Evolutionary conservation across 352 stramenopile genomes (phyloP).

Genomic region (Pythium plurisporium): DNA sequence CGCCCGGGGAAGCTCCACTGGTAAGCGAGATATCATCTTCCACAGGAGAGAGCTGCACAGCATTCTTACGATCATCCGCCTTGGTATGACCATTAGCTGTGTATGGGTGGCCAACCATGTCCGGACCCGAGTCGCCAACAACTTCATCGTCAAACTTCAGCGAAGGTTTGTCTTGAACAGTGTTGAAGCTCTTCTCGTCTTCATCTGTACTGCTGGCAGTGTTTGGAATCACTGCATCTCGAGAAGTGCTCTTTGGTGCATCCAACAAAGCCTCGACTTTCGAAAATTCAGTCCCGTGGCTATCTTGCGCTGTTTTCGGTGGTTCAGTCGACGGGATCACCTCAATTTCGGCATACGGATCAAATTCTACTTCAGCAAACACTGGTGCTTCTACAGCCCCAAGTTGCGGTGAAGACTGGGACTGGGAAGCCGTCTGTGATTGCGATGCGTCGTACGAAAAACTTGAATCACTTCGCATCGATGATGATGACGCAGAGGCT

Average conservation of each 20-base stretch:
- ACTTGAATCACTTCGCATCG: background rate
- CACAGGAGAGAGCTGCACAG: background rate
- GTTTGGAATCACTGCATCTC: too few species aligned
- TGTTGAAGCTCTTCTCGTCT: too few species aligned
- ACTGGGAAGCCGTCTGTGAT: constrained; percentile 6
- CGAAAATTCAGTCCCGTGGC: too few species aligned
- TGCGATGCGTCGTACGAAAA: constrained; percentile 13
- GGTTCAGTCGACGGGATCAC: background rate
- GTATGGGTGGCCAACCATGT: background rate
- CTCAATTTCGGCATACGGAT: background rate
- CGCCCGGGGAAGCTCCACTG: background rate
- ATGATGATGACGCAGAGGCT: constrained; percentile 11
- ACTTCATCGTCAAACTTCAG: constrained; percentile 13
- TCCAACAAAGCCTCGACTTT: too few species aligned
- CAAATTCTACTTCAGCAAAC: background rate
- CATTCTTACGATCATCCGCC: background rate
- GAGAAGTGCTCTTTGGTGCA: too few species aligned
- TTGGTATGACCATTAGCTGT: background rate
- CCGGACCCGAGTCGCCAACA: constrained; percentile 6
- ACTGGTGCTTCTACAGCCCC: constrained; percentile 2
- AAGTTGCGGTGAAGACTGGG: constrained; percentile 1
- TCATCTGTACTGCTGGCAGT: too few species aligned
- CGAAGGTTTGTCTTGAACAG: too few species aligned
- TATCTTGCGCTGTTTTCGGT: too few species aligned
- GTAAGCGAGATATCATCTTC: background rate